These are phyloP conservation scores for Onygena corvina DNA, from an alignment of 2,329 filamentous ascomycete genomes.

Conservation along the genomic window DNA sequence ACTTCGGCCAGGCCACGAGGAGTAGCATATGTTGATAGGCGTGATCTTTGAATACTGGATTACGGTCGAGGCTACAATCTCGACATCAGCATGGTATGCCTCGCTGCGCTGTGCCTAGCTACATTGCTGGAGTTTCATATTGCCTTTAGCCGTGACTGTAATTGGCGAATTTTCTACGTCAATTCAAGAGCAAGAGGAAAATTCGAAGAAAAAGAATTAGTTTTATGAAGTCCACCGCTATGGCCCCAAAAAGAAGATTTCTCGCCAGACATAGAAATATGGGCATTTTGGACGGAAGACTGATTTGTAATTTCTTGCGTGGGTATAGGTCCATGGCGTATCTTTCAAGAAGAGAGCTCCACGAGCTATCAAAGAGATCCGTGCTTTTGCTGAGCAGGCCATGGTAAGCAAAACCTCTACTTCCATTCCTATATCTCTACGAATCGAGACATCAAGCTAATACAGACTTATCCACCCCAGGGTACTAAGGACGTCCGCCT, in stretches of 20 bases:
- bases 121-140: neutral
- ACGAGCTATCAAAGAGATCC: constrained; percentile 98
- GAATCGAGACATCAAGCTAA: constrained; percentile 4
- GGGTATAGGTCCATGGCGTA: constrained; percentile 76
- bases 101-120: neutral
- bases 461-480: constrained; percentile 36
- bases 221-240: constrained; percentile 60
- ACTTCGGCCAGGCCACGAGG: neutral
- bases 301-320: constrained; percentile 39
- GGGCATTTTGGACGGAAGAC: constrained; percentile 53
- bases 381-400: constrained; percentile 77
- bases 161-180: neutral
- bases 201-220: constrained; percentile 35
- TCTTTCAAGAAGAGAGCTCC: constrained; percentile 99
- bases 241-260: constrained; percentile 25
- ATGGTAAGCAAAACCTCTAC: constrained; percentile 60
- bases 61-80: neutral
- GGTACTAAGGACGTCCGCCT: constrained; percentile 94
- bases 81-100: neutral
- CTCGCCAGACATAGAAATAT: constrained; percentile 7
- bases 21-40: neutral
- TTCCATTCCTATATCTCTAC: constrained; percentile 5
- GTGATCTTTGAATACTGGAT: neutral
- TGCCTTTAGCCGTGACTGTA: constrained; percentile 1
- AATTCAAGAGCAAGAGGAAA: constrained; percentile 9